A percentile compares a stretch with the other conserved stretches of the same genome.
Evolutionary conservation across 2,329 filamentous ascomycete genomes (phyloP).

Genomic region (Fusarium redolens): DNA sequence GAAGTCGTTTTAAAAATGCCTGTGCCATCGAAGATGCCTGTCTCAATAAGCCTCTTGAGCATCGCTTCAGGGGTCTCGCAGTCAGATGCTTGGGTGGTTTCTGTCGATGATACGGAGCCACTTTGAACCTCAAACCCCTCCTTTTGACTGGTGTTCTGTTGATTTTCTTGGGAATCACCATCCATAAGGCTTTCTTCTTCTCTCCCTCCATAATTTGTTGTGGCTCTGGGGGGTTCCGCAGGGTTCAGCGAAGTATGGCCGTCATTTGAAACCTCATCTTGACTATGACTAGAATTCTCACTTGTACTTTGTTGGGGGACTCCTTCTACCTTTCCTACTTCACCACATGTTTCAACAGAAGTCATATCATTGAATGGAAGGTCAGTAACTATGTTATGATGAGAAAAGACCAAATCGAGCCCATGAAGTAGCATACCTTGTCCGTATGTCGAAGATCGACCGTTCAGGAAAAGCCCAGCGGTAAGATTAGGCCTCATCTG

Average conservation of each 20-base stretch:
- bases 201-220: background rate
- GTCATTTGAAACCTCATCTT: background rate
- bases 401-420: background rate
- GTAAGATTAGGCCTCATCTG: conserved; percentile 51
- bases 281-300: background rate
- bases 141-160: background rate
- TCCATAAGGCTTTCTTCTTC: background rate
- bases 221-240: background rate
- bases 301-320: background rate
- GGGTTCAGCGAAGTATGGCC: background rate
- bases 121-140: background rate
- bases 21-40: conserved; percentile 36
- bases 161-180: background rate
- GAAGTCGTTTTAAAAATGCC: background rate
- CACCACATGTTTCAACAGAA: conserved; percentile 48
- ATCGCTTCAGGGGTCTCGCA: conserved; percentile 3
- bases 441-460: conserved; percentile 37
- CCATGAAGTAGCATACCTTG: conserved; percentile 31
- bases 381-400: conserved; percentile 55
- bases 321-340: conserved; percentile 22
- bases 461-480: conserved; percentile 50
- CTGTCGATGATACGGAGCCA: background rate
- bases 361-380: conserved; percentile 64
- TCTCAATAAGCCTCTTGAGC: conserved; percentile 26
- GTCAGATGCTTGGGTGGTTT: background rate